Percentiles rank a stretch among this genome's conserved stretches.
phyloP scores from a whole-genome alignment of 495 filamentous ascomycete species.

The Aspergillus sparsus region DNA sequence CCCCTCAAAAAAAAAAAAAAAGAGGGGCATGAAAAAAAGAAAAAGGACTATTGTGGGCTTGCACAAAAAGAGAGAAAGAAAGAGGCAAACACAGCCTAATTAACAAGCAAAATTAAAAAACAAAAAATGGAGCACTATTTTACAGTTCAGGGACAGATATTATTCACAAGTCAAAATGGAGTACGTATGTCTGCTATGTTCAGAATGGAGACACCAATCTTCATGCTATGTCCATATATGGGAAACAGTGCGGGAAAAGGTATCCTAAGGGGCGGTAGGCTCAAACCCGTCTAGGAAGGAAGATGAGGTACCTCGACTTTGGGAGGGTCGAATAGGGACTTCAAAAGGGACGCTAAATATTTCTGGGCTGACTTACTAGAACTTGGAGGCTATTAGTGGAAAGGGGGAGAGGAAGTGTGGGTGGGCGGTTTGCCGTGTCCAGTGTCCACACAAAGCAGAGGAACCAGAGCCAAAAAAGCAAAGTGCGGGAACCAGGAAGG shows the following conservation, averaged over 20 bases:
- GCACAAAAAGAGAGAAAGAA: conserved; percentile 13
- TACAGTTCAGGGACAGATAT: conserved; percentile 11
- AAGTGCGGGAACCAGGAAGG: conserved; percentile 19
- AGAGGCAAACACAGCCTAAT: conserved; percentile 13
- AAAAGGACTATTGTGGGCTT: conserved; percentile 15
- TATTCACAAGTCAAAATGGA: conserved; percentile 4
- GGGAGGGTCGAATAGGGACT: conserved; percentile 6
- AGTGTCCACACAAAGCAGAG: conserved; percentile 25
- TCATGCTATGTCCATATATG: conserved; percentile 19
- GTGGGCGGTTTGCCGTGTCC: conserved; percentile 21
- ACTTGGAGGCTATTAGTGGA: conserved; percentile 6
- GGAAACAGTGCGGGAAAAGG: conserved; percentile 23
- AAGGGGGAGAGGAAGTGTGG: conserved; percentile 15
- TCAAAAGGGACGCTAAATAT: not conserved
- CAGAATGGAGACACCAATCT: not conserved
- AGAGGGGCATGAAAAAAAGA: conserved; percentile 4
- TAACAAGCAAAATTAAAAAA: not conserved
- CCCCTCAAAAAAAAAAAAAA: not conserved
- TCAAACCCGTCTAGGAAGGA: conserved; percentile 8
- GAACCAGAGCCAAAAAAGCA: conserved; percentile 22
- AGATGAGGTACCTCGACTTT: conserved; percentile 2
- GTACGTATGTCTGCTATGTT: conserved; percentile 6
- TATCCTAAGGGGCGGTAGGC: conserved; percentile 14
- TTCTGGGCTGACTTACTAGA: conserved; percentile 8
- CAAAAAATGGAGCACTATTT: conserved; percentile 3